These are phyloP conservation scores for Curvularia sp. DNA, from an alignment of 2,329 filamentous ascomycete genomes.

Conservation along the genomic window DNA sequence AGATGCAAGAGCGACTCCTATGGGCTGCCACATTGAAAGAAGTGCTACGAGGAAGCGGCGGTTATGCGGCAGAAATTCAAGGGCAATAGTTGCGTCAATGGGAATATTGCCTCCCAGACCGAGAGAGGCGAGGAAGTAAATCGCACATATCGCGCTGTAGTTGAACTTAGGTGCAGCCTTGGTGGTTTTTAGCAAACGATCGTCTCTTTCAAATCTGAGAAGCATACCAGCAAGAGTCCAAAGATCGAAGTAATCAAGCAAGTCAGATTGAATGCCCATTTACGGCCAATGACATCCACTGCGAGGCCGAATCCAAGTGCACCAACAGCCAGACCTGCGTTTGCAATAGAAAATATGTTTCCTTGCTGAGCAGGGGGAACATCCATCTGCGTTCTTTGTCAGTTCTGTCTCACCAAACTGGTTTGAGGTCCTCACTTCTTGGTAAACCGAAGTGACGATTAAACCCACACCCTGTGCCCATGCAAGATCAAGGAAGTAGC, in stretches of 20 bases:
- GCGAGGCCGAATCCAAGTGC: constrained; percentile 37
- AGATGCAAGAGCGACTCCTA: constrained; percentile 38
- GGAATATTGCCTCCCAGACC: constrained; percentile 41
- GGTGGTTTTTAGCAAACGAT: constrained; percentile 1
- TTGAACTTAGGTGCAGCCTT: constrained; percentile 42
- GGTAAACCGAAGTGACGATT: constrained; percentile 37
- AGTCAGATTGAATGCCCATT: constrained; percentile 38
- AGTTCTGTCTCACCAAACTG: background rate
- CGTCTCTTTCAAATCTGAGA: background rate
- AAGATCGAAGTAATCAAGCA: constrained; percentile 40
- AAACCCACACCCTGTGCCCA: constrained; percentile 41
- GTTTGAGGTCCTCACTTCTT: constrained; percentile 29
- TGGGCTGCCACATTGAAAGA: constrained; percentile 42
- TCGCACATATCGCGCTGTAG: constrained; percentile 39
- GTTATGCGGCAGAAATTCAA: constrained; percentile 38
- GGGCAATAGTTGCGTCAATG: constrained; percentile 37
- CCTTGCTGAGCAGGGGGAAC: constrained; percentile 33
- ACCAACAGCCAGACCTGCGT: constrained; percentile 39
- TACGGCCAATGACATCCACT: constrained; percentile 40
- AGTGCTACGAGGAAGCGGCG: constrained; percentile 39
- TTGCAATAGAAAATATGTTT: constrained; percentile 37
- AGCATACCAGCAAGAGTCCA: constrained; percentile 31
- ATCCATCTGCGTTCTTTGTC: constrained; percentile 6
- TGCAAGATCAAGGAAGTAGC: constrained; percentile 43
- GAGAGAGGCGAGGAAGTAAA: constrained; percentile 38